These are phyloP conservation scores for Aspergillus sp. DNA, from an alignment of 2,329 filamentous ascomycete genomes.

Conservation along the genomic window DNA sequence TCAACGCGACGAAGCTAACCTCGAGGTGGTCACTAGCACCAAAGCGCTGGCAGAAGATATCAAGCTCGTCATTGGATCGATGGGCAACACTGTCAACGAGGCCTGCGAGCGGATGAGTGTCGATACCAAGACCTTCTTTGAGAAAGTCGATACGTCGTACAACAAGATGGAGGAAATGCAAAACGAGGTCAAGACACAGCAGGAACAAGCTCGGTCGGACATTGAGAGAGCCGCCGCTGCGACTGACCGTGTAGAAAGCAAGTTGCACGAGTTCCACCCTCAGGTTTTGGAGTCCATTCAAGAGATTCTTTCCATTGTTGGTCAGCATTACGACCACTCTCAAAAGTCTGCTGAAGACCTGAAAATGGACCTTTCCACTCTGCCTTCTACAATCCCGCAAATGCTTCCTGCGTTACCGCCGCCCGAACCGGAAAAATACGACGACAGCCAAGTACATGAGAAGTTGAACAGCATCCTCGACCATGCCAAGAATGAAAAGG, in stretches of 20 bases:
- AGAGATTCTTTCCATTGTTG: slow-evolving; percentile 79
- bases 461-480: slow-evolving; percentile 54
- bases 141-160: slow-evolving; percentile 76
- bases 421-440: slow-evolving; percentile 60
- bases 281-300: slow-evolving; percentile 84
- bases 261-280: slow-evolving; percentile 80
- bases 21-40: slow-evolving; percentile 70
- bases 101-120: slow-evolving; percentile 83
- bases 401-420: slow-evolving; percentile 54
- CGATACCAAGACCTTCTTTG: slow-evolving; percentile 83
- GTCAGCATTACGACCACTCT: slow-evolving; percentile 84
- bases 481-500: slow-evolving; percentile 47
- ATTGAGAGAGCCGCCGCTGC: slow-evolving; percentile 71
- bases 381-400: slow-evolving; percentile 54
- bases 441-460: slow-evolving; percentile 57
- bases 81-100: slow-evolving; percentile 77
- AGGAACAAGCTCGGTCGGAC: slow-evolving; percentile 78
- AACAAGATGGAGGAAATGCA: slow-evolving; percentile 72
- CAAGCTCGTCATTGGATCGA: slow-evolving; percentile 78
- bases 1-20: slow-evolving; percentile 69
- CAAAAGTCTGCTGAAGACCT: slow-evolving; percentile 65
- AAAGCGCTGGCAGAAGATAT: slow-evolving; percentile 85
- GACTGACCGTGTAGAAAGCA: slow-evolving; percentile 73
- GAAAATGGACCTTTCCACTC: slow-evolving; percentile 54
- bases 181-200: slow-evolving; percentile 71